These are phyloP conservation scores for Lipomyces lipofer DNA, from an alignment of 805 yeast genomes.

Conservation along the genomic window DNA sequence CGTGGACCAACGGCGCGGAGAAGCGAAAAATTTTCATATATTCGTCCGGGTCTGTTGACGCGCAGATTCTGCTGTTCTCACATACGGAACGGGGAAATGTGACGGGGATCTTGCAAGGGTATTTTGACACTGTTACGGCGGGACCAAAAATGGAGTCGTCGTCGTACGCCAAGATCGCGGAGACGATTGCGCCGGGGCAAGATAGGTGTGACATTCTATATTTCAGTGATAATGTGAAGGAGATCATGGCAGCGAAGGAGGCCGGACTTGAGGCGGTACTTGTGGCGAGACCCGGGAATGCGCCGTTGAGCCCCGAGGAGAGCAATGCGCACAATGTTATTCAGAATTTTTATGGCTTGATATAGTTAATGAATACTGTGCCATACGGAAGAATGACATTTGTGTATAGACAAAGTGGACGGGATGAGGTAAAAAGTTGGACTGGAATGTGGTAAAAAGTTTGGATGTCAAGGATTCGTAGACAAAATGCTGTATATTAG, in stretches of 20 bases:
- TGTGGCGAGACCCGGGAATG: conserved; percentile 77
- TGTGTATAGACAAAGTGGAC: no score
- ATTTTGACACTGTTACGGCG: conserved; percentile 81
- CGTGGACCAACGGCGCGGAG: conserved; percentile 40
- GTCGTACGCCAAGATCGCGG: conserved; percentile 61
- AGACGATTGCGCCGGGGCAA: conserved; percentile 40
- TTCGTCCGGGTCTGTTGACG: conserved; percentile 86
- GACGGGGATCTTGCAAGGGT: conserved; percentile 57
- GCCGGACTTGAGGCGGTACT: conserved; percentile 62
- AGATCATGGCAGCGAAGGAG: conserved; percentile 69
- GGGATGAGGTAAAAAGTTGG: no score
- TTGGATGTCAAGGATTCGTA: no score
- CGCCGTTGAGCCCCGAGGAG: conserved; percentile 33
- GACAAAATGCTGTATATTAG: no score
- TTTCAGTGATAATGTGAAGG: conserved; percentile 76
- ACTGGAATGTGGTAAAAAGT: no score
- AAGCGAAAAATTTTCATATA: conserved; percentile 58
- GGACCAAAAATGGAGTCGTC: conserved; percentile 63
- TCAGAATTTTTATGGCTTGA: conserved; percentile 9
- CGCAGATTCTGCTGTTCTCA: conserved; percentile 75
- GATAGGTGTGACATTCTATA: conserved; percentile 51
- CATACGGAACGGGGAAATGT: conserved; percentile 61
- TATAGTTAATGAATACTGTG: conserved; percentile 1
- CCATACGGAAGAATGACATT: no score
- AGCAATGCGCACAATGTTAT: conserved; percentile 19